phyloP scores from a whole-genome alignment of 2,329 filamentous ascomycete species.

The Ramularia collo-cygni region DNA sequence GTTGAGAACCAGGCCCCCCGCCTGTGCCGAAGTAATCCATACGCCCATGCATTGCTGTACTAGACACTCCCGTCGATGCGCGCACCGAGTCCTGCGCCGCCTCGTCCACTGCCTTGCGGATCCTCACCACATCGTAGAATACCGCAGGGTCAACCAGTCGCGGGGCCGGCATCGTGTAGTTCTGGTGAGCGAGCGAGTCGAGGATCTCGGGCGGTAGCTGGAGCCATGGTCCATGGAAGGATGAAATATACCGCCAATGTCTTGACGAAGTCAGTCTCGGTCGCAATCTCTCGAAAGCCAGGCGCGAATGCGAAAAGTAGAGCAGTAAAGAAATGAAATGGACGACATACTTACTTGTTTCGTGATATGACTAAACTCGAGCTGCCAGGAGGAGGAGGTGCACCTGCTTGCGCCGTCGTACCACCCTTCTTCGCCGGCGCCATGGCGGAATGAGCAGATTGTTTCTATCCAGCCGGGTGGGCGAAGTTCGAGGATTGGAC shows the following conservation, averaged over 20 bases:
- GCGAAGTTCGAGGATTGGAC: too few species aligned
- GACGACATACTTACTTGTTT: constrained; percentile 55
- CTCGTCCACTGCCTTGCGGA: constrained; percentile 71
- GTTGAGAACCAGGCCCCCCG: constrained; percentile 50
- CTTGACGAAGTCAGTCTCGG: constrained; percentile 39
- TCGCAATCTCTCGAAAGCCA: background rate
- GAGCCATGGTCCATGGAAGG: constrained; percentile 77
- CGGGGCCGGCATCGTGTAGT: constrained; percentile 69
- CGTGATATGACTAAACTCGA: constrained; percentile 56
- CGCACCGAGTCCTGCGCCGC: constrained; percentile 71
- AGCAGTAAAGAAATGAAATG: constrained; percentile 7
- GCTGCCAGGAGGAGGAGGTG: constrained; percentile 31
- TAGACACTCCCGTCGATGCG: constrained; percentile 65
- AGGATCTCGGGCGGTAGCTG: constrained; percentile 72
- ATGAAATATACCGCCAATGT: constrained; percentile 80
- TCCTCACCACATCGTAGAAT: constrained; percentile 79
- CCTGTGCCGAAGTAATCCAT: constrained; percentile 43
- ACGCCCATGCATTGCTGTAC: constrained; percentile 53
- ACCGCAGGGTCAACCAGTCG: constrained; percentile 71
- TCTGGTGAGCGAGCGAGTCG: constrained; percentile 69
- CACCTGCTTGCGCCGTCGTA: constrained; percentile 15
- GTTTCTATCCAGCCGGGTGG: too few species aligned
- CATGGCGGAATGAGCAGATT: constrained; percentile 16
- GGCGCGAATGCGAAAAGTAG: constrained; percentile 1
- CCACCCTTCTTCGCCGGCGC: constrained; percentile 28